Conservation (phyloP, 2,329 filamentous ascomycete genomes). For the Fusarium mangiferae region DNA sequence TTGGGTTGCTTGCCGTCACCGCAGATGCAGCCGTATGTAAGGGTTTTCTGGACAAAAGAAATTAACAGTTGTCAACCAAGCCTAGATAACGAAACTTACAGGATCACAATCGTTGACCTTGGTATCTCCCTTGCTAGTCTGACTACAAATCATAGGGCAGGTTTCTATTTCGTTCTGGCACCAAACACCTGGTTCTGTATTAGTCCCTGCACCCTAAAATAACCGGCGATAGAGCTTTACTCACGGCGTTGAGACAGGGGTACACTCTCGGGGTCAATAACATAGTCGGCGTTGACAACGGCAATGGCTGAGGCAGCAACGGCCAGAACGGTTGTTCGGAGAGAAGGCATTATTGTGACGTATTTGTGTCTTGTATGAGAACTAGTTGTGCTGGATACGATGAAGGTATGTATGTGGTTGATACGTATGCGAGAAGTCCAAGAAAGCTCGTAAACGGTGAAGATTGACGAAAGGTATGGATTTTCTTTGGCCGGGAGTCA, state of each 20-base stretch:
- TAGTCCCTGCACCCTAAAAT: constrained; percentile 17
- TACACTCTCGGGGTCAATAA: constrained; percentile 72
- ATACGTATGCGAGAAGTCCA: constrained; percentile 3
- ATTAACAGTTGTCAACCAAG: neutral
- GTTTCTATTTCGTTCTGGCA: constrained; percentile 70
- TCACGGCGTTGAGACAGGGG: constrained; percentile 61
- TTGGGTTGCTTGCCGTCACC: constrained; percentile 74
- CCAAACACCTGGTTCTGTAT: constrained; percentile 64
- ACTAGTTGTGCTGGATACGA: constrained; percentile 7
- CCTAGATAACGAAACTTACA: constrained; percentile 54
- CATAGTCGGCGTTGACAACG: constrained; percentile 65
- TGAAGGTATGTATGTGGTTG: constrained; percentile 14
- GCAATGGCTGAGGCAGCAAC: constrained; percentile 62
- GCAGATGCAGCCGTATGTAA: constrained; percentile 80
- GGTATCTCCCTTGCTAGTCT: constrained; percentile 63
- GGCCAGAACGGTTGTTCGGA: constrained; percentile 64
- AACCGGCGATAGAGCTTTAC: constrained; percentile 37
- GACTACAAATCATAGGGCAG: constrained; percentile 79
- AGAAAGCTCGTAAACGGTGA: constrained; percentile 17
- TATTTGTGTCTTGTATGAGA: constrained; percentile 8
- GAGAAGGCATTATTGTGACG: constrained; percentile 61
- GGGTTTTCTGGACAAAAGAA: constrained; percentile 55
- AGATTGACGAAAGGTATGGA: constrained; percentile 13
- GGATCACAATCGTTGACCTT: constrained; percentile 74
- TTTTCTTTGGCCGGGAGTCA: constrained; percentile 19